Base-by-base conservation (phyloP, 139 green algal genomes). In the Spirogloea muscicola region DNA sequence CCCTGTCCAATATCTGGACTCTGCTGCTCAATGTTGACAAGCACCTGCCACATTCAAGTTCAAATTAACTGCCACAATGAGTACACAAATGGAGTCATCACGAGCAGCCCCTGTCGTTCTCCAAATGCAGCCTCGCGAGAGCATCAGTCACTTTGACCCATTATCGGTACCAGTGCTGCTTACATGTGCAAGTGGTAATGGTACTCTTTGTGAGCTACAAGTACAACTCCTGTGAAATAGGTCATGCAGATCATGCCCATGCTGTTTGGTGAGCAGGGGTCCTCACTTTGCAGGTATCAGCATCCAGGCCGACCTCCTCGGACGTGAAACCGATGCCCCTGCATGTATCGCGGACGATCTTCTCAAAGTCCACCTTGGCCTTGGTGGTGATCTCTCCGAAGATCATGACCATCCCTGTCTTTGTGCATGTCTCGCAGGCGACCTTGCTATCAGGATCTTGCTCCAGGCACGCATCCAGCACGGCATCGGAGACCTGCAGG, bases 341-440 rank as follows among this genome's bases (percentile, higher is more conserved):
- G 69, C 74, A 83, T 48, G 88, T 91, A 42, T 93, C 77, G 44
- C 89, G 82, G 36, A 93, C 89, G 43, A 96, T 84, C 29, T 89
- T 88, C 89, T 99, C 95, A 82, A 99, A 99, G 87, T 99, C 94
- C 25, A 97, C 92, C 87, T 98, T 97, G 65, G 95, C 95, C 76
- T 90, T 93, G 78, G 94, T 99, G 62, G 95, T 99, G 87, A 99
- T 98, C 87, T 99, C 95, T 61, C 95, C 95, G 72, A 99, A 99
- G 16, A 99, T 89, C 94, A 98, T 98, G 80, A 98, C 93, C 93
- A 99, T 98, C 85, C 90, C 89, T 25, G 94, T 99, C 93, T 99
- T 99, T 63, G 93, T 96, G 69, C 86, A 89, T 0, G 93, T 98
- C 89, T 99, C 94, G 86, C 94, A 99, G 10, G 94, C 94, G 58